Evolutionary conservation across 2,329 filamentous ascomycete genomes (phyloP), one percentile per base, ranked within the genome.

Genomic region (Aspergillus pseudotamarii): DNA sequence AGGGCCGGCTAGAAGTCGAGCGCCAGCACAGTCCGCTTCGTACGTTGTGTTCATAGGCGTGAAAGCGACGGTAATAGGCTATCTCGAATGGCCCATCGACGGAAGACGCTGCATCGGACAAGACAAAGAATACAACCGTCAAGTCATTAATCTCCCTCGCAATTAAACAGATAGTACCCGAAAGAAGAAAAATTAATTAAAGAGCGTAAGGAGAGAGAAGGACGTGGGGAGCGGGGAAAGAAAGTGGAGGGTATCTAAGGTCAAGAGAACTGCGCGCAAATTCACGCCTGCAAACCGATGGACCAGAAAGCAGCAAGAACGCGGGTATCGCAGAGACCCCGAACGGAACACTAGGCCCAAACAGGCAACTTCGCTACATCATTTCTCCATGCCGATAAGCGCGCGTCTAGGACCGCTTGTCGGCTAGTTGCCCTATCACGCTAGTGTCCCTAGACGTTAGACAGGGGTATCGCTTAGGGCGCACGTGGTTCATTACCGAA

Each of bases 241-340:
- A 51, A 58, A 61, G 64, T 63, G 64, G 57, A 58, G 63, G 67
- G 59, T 59, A 64, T 64, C 58, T 63, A 66, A 61, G 54, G 56
- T 36, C 57, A 69, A 65, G 64, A 66, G 57, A 67, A 66, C 51
- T 71, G 69, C 71, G 70, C 70, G 73, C 70, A 70, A 71, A 74
- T 64, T 69, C 69, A 73, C 69, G 68, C 70, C 69, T 68, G 66
- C 68, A 67, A 70, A 68, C 62, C 68, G 68, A 69, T 69, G 62
- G 65, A 71, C 65, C 66, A 73, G 69, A 73, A 67, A 70, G 64
- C 64, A 67, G 66, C 60, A 66, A 68, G 66, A 68, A 76, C 74
- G 75, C 75, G 75, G 75, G 75, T 71, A 75, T 75, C 72, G 69
- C 73, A 75, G 60, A 77, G 76, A 78, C 76, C 75, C 76, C 75